Conservation (phyloP, 1,284 basidiomycete species). For the Boletus mariae region DNA sequence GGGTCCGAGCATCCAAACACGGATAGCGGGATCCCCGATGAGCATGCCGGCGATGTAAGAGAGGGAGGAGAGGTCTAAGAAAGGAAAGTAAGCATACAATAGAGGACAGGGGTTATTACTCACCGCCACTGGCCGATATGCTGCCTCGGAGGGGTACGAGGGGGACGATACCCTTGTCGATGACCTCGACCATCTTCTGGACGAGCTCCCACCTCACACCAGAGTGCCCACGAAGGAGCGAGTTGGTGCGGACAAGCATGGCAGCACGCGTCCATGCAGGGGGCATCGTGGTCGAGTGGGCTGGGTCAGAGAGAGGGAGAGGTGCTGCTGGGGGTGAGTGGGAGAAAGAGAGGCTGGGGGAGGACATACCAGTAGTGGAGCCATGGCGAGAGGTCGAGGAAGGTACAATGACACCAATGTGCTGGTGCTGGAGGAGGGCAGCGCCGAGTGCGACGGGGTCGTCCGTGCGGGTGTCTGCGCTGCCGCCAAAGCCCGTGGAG, state of each 20-base stretch:
- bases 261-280: constrained; percentile 88
- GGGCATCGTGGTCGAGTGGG: constrained; percentile 78
- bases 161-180: constrained; percentile 73
- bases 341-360: neutral
- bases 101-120: constrained; percentile 8
- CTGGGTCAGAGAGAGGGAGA: constrained; percentile 62
- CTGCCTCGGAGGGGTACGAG: constrained; percentile 82
- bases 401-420: constrained; percentile 52
- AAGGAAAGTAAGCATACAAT: neutral
- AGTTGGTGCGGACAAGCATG: constrained; percentile 84
- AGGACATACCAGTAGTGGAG: constrained; percentile 37
- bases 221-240: constrained; percentile 83
- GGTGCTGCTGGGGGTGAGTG: constrained; percentile 33
- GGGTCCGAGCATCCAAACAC: constrained; percentile 44
- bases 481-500: constrained; percentile 79
- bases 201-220: constrained; percentile 81
- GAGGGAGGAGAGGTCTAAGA: constrained; percentile 71
- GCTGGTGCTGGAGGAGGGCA: constrained; percentile 78
- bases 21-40: constrained; percentile 77
- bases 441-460: constrained; percentile 67
- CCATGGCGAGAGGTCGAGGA: constrained; percentile 19
- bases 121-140: constrained; percentile 80
- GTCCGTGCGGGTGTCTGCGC: constrained; percentile 69
- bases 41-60: constrained; percentile 82
- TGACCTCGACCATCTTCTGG: constrained; percentile 72